phyloP scores from a whole-genome alignment of 129 eudicot species.

The Pulicaria dysenterica region DNA sequence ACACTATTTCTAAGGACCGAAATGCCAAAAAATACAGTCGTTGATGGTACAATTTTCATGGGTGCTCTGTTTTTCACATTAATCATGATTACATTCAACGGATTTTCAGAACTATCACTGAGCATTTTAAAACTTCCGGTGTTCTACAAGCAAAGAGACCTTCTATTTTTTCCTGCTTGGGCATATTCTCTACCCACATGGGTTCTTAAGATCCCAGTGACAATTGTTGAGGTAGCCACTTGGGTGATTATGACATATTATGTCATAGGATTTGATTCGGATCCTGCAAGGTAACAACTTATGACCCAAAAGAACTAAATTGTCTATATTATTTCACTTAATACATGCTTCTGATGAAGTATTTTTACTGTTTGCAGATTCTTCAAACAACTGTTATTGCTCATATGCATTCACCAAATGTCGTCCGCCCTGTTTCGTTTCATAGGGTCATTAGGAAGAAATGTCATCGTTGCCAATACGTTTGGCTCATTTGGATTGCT shows the following conservation, averaged over 20 bases:
- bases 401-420: slow-evolving; percentile 68
- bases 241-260: slow-evolving; percentile 84
- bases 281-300: slow-evolving; percentile 56
- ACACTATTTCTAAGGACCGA: slow-evolving; percentile 74
- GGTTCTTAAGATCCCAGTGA: slow-evolving; percentile 82
- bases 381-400: slow-evolving; percentile 66
- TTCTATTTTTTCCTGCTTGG: slow-evolving; percentile 93
- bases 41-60: slow-evolving; percentile 72
- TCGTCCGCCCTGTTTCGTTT: slow-evolving; percentile 84
- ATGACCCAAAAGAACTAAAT: neutral
- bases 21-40: slow-evolving; percentile 54
- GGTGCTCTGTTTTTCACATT: slow-evolving; percentile 80
- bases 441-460: slow-evolving; percentile 83
- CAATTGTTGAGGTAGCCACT: slow-evolving; percentile 57
- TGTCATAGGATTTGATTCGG: slow-evolving; percentile 79
- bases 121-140: slow-evolving; percentile 87
- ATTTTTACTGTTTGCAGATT: slow-evolving; percentile 44
- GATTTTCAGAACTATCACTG: slow-evolving; percentile 80
- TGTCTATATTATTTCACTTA: neutral
- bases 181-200: slow-evolving; percentile 77
- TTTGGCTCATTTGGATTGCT: slow-evolving; percentile 83
- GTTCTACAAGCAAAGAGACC: slow-evolving; percentile 91
- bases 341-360: slow-evolving; percentile 3
- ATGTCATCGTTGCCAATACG: slow-evolving; percentile 76
- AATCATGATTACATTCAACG: slow-evolving; percentile 71